Evolutionary conservation across 164 flowering plant species (phyloP).

Genomic region (Nymphaea colorata): DNA sequence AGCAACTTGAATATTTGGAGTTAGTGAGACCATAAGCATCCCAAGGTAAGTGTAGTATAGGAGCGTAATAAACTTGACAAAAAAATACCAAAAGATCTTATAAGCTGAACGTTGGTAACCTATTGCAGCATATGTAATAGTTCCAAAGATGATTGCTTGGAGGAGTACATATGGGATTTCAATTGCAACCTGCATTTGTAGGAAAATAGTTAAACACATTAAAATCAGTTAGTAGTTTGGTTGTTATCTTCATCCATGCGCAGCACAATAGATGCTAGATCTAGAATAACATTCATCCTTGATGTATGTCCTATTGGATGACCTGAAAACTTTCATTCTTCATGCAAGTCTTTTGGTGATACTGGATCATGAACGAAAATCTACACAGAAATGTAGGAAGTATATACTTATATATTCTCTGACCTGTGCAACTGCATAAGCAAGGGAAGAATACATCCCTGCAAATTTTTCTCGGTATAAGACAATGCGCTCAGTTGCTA

Average conservation of each 20-base stretch:
- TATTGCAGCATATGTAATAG: slow-evolving; percentile 29
- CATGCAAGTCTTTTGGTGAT: too few species aligned
- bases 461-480: slow-evolving; percentile 37
- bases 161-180: slow-evolving; percentile 27
- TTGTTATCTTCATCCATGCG: not conserved
- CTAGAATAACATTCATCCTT: not conserved
- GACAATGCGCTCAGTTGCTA: slow-evolving; percentile 30
- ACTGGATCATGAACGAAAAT: not conserved
- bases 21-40: slow-evolving; percentile 25
- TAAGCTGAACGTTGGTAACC: slow-evolving; percentile 21
- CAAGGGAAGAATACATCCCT: slow-evolving; percentile 41
- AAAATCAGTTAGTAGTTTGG: not conserved
- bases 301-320: too few species aligned
- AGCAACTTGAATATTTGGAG: slow-evolving; percentile 25
- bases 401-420: not conserved
- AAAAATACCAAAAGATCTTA: slow-evolving; percentile 31
- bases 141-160: slow-evolving; percentile 20
- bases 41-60: slow-evolving; percentile 29
- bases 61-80: slow-evolving; percentile 21
- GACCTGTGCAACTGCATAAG: slow-evolving; percentile 43
- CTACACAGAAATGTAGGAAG: not conserved
- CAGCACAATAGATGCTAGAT: not conserved
- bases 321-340: too few species aligned
- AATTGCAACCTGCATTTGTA: slow-evolving; percentile 18
- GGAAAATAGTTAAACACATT: not conserved